phyloP scores from a whole-genome alignment of 768 basidiomycete genomes.

The Rubroboletus pulcherrimus region DNA sequence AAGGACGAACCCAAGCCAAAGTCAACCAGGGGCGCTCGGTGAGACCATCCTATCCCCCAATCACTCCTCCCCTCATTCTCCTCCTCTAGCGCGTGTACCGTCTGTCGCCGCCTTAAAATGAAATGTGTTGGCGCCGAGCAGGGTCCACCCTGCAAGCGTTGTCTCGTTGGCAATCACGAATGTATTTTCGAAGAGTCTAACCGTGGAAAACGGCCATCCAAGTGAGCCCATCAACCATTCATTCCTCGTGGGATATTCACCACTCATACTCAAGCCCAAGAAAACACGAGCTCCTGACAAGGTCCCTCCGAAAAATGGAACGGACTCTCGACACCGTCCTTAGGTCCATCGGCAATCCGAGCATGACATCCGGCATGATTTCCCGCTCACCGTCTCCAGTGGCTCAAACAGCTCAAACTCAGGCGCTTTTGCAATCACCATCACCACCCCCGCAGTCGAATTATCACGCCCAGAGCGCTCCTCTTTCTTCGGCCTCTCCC shows the following conservation, averaged over 20 bases:
- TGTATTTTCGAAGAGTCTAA: constrained; percentile 98
- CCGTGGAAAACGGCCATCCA: constrained; percentile 84
- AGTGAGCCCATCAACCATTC: constrained; percentile 42
- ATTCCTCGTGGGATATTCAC: constrained; percentile 25
- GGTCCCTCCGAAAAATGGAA: constrained; percentile 88
- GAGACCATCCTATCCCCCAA: constrained; percentile 17
- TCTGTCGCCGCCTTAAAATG: constrained; percentile 91
- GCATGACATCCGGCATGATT: constrained; percentile 73
- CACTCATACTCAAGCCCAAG: constrained; percentile 41
- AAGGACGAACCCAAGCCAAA: constrained; percentile 74
- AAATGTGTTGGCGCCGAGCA: constrained; percentile 89
- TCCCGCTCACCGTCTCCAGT: constrained; percentile 76
- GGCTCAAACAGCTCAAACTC: constrained; percentile 45
- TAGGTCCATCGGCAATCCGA: constrained; percentile 82
- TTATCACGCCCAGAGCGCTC: constrained; percentile 21
- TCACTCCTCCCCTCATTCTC: constrained; percentile 9
- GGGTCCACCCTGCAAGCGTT: constrained; percentile 89
- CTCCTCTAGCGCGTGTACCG: constrained; percentile 73
- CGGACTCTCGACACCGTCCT: constrained; percentile 89
- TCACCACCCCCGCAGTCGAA: constrained; percentile 46
- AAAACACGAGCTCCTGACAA: constrained; percentile 80
- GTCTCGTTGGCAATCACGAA: constrained; percentile 72
- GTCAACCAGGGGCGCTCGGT: constrained; percentile 84
- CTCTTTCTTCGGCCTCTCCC: constrained; percentile 54
- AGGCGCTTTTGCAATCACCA: constrained; percentile 52